Evolutionary conservation across 371 early-diverging fungal genomes (phyloP).

Genomic region (Gilbertella persicaria): DNA sequence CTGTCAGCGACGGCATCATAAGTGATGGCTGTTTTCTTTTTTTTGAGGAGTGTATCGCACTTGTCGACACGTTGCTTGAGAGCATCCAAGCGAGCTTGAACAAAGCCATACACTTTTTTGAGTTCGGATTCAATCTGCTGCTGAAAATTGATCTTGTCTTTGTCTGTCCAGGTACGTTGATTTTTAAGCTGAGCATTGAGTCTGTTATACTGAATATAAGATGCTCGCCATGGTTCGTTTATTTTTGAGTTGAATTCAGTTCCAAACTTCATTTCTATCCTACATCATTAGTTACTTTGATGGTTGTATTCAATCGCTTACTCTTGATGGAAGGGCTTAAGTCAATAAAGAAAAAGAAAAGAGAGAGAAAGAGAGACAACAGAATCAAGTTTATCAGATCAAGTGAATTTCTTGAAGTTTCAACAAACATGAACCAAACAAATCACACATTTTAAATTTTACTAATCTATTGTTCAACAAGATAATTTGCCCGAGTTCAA

Average conservation of each 20-base stretch:
- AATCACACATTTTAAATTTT: neutral
- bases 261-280: conserved; percentile 42
- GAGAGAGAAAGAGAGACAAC: too few relatives aligned
- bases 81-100: conserved; percentile 72
- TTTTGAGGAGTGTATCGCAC: conserved; percentile 60
- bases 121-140: conserved; percentile 73
- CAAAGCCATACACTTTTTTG: conserved; percentile 82
- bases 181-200: conserved; percentile 32
- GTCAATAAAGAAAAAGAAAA: too few relatives aligned
- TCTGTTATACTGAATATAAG: conserved; percentile 44
- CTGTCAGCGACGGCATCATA: conserved; percentile 26
- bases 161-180: conserved; percentile 52
- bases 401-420: neutral
- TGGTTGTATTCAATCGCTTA: neutral
- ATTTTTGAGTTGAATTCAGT: conserved; percentile 40
- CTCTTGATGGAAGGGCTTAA: too few relatives aligned
- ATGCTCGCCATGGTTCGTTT: conserved; percentile 41
- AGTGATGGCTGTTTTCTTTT: conserved; percentile 3
- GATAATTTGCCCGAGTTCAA: too few relatives aligned
- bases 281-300: neutral
- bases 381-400: too few relatives aligned
- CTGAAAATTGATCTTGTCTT: conserved; percentile 76
- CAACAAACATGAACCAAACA: neutral
- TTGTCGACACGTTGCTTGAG: conserved; percentile 72
- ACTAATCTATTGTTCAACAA: neutral